Percentiles rank a stretch among this genome's conserved stretches.
These are phyloP conservation scores for Pharus latifolius DNA, from an alignment of 176 grass and related monocot species.

Conservation along the genomic window DNA sequence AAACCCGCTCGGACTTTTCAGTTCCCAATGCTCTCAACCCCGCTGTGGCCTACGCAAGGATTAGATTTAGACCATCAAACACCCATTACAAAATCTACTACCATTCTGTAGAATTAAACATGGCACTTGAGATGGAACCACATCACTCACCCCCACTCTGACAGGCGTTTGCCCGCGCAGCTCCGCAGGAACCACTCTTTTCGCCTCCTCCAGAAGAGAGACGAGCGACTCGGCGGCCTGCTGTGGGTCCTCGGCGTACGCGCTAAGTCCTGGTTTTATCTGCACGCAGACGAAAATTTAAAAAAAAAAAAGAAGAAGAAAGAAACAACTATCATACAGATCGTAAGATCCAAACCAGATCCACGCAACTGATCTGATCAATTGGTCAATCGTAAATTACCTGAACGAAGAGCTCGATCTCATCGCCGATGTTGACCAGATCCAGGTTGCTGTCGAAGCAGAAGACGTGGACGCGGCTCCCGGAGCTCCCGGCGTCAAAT, in stretches of 20 bases:
- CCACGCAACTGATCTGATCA: slow-evolving; percentile 16
- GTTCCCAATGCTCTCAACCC: slow-evolving; percentile 71
- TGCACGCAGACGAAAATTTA: too few species aligned
- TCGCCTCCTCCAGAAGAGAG: slow-evolving; percentile 61
- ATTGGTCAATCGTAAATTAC: background rate
- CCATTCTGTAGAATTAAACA: background rate
- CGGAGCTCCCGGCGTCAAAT: slow-evolving; percentile 93
- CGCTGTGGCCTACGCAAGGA: slow-evolving; percentile 56
- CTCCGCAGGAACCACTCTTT: slow-evolving; percentile 51
- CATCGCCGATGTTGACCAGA: slow-evolving; percentile 62
- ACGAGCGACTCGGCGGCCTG: slow-evolving; percentile 76
- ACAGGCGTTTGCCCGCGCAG: slow-evolving; percentile 72
- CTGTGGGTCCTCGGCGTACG: slow-evolving; percentile 27
- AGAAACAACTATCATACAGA: background rate
- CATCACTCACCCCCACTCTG: slow-evolving; percentile 68
- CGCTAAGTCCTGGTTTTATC: slow-evolving; percentile 75
- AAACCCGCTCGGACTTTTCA: slow-evolving; percentile 65
- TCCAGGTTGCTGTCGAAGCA: slow-evolving; percentile 81
- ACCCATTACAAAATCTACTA: background rate
- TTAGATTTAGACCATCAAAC: background rate
- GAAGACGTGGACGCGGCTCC: slow-evolving; percentile 94
- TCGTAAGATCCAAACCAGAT: background rate
- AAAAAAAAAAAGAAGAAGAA: too few species aligned
- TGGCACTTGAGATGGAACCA: background rate
- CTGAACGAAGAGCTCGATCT: slow-evolving; percentile 93